Evolutionary conservation across 805 yeast species (phyloP), one percentile per base, ranked within the genome.

Genomic region (Allodekkera sacchari): DNA sequence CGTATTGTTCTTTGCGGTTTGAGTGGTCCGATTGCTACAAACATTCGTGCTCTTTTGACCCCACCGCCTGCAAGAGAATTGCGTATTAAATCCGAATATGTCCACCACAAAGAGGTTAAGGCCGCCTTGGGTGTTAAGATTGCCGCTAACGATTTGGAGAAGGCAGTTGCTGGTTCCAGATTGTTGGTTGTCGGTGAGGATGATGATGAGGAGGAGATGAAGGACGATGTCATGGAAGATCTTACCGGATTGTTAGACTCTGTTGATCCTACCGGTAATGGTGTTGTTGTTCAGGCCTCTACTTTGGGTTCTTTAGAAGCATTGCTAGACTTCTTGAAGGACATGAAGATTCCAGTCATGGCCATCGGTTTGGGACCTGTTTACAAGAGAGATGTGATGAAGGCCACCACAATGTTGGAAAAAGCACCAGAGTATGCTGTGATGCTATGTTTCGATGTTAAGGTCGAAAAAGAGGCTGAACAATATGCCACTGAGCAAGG

Each of bases 211-310:
- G 98, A 92, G 39, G 97, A 89, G 37, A 53, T 92, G 49, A 81
- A 83, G 94, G 97, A 92, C 56, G 96, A 89, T 36, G 96, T 92
- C 36, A 94, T 92, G 98, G 96, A 89, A 51, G 99, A 92, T 59
- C 69, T 92, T 56, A 85, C 96, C 26, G 95, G 95, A 27, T 67
- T 92, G 47, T 70, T 92, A 48, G 96, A 88, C 57, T 82, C 95
- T 40, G 96, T 92, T 41, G 98, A 94, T 61, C 77, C 83, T 43
- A 71, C 88, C 28, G 99, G 98, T 52, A 77, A 75, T 55, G 99
- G 99, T 74, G 99, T 92, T 34, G 84, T 87, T 47, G 99, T 92
- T 28, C 99, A 92, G 66, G 96, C 98, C 1, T 87, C 96, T 5
- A 92, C 99, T 14, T 73, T 92, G 53, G 99, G 99, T 71, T 88